These are phyloP conservation scores for Hypoxylon trugodes DNA, from an alignment of 495 filamentous ascomycete genomes.

Conservation along the genomic window DNA sequence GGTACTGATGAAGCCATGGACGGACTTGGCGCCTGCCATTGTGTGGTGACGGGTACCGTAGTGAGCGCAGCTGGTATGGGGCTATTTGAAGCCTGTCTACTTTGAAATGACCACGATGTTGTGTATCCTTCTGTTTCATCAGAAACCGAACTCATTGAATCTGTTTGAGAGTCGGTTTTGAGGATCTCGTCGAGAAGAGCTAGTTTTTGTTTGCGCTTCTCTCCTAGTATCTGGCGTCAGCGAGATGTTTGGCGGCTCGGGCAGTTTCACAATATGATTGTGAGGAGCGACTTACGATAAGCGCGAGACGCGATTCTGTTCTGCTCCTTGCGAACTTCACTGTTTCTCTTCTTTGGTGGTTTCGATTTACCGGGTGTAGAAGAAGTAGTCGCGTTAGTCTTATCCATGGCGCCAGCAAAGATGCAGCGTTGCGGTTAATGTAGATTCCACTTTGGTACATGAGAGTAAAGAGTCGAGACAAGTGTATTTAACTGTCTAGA, in stretches of 20 bases:
- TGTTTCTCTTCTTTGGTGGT: conserved; percentile 41
- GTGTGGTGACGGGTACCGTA: conserved; percentile 15
- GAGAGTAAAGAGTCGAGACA: conserved; percentile 6
- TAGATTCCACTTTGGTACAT: background rate
- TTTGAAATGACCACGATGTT: conserved; percentile 28
- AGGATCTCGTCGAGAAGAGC: conserved; percentile 46
- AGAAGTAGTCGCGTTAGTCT: conserved; percentile 18
- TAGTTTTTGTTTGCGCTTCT: conserved; percentile 50
- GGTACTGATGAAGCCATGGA: conserved; percentile 30
- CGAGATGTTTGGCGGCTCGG: background rate
- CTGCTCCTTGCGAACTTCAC: conserved; percentile 45
- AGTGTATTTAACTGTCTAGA: conserved; percentile 21
- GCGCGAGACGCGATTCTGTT: conserved; percentile 48
- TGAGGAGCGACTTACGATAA: conserved; percentile 40
- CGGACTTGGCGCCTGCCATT: conserved; percentile 25
- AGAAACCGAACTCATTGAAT: conserved; percentile 46
- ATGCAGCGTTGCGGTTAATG: background rate
- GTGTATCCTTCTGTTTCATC: conserved; percentile 42
- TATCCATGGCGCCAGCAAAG: conserved; percentile 33
- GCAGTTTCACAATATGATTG: background rate
- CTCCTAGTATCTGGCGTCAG: conserved; percentile 40
- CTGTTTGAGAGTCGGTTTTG: conserved; percentile 40
- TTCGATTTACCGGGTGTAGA: conserved; percentile 21
- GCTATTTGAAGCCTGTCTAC: conserved; percentile 40
- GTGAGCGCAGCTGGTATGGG: conserved; percentile 28